Evolutionary conservation across 73 alveolate species (phyloP).

Genomic region (Uronychia binucleata): DNA sequence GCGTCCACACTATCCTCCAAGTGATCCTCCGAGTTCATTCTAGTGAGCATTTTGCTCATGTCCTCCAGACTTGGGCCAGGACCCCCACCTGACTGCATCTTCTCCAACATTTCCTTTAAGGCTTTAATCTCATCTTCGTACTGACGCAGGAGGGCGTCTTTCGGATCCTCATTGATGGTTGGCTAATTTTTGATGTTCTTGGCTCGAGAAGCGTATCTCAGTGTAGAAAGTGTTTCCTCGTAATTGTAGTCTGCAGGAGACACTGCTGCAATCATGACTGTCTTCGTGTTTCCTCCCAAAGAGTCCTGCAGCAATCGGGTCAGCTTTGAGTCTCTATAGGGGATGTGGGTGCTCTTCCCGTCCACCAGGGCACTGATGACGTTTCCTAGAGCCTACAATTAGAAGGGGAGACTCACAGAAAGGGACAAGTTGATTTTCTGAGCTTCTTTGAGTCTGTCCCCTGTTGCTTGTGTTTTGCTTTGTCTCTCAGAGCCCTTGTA

Average conservation of each 20-base stretch:
- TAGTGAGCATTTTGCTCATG: constrained; percentile 1
- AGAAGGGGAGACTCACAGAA: no score
- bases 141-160: constrained; percentile 82
- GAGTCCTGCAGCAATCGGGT: constrained; percentile 89
- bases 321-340: constrained; percentile 92
- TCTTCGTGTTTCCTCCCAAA: constrained; percentile 82
- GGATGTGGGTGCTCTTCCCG: constrained; percentile 78
- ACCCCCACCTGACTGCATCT: constrained; percentile 3
- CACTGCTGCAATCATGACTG: constrained; percentile 87
- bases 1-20: constrained; percentile 61
- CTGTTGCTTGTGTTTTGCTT: constrained; percentile 90
- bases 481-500: constrained; percentile 92
- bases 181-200: constrained; percentile 92
- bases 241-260: constrained; percentile 64
- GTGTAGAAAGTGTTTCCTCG: constrained; percentile 89
- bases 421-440: constrained; percentile 85
- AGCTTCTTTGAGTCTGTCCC: constrained; percentile 92
- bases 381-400: constrained; percentile 89
- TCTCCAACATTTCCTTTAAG: constrained; percentile 66
- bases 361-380: constrained; percentile 88
- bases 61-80: background rate
- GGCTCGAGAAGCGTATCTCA: constrained; percentile 87
- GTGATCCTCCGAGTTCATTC: no score
- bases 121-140: constrained; percentile 86
- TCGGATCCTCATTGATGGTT: constrained; percentile 90